These are phyloP conservation scores for Ceratocystis papillata DNA, from an alignment of 2,329 filamentous ascomycete species.

Conservation along the genomic window DNA sequence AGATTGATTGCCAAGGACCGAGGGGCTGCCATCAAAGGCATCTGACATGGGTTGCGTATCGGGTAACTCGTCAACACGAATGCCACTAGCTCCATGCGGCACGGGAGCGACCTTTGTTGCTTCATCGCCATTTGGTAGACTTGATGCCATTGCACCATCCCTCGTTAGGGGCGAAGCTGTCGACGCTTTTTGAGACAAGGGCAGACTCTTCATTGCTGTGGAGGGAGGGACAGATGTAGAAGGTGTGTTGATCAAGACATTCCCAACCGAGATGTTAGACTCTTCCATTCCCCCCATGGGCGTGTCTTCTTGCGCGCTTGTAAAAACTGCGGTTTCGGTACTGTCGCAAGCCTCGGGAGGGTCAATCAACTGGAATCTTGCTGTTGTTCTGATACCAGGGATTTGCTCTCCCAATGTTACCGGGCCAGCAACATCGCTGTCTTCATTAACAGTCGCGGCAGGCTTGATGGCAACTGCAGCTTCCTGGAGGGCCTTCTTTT, in stretches of 20 bases:
- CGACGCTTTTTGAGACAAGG: slow-evolving; percentile 54
- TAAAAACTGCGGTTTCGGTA: slow-evolving; percentile 46
- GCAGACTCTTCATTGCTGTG: slow-evolving; percentile 37
- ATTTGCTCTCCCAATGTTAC: slow-evolving; percentile 55
- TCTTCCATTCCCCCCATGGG: slow-evolving; percentile 51
- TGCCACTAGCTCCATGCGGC: slow-evolving; percentile 33
- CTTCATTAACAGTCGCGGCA: slow-evolving; percentile 29
- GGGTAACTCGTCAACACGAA: slow-evolving; percentile 26
- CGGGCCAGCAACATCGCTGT: slow-evolving; percentile 45
- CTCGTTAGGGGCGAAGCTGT: slow-evolving; percentile 45
- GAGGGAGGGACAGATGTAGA: slow-evolving; percentile 6
- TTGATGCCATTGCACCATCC: slow-evolving; percentile 45
- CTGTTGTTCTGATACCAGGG: slow-evolving; percentile 43
- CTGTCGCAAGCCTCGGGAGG: slow-evolving; percentile 30
- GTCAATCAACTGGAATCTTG: slow-evolving; percentile 44
- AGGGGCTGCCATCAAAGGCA: slow-evolving; percentile 35
- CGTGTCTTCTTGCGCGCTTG: slow-evolving; percentile 41
- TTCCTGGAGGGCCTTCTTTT: slow-evolving; percentile 38
- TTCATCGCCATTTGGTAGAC: slow-evolving; percentile 69
- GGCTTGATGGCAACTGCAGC: background rate
- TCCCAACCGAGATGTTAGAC: slow-evolving; percentile 32
- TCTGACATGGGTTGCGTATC: slow-evolving; percentile 29
- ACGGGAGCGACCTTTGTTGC: slow-evolving; percentile 81
- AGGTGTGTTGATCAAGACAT: slow-evolving; percentile 4
- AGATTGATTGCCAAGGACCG: slow-evolving; percentile 34